These are phyloP conservation scores for Neospora caninum DNA, from an alignment of 169 alveolate species.

Conservation along the genomic window DNA sequence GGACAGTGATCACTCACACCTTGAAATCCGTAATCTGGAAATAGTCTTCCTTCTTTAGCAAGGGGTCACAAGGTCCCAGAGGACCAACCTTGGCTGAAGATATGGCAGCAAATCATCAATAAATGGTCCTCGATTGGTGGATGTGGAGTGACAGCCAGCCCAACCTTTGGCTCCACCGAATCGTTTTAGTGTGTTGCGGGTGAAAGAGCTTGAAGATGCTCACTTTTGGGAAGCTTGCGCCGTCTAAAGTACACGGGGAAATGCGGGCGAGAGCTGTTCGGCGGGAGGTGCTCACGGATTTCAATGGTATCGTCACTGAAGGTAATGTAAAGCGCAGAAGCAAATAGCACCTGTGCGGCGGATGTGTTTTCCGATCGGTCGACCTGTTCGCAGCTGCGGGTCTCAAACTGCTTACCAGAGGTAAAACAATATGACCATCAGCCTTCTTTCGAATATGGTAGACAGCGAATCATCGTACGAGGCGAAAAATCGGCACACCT, in stretches of 20 bases:
- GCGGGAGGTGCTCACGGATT: constrained; percentile 5
- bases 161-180: neutral
- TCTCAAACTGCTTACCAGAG: neutral
- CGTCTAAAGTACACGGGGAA: constrained; percentile 44
- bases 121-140: neutral
- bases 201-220: neutral
- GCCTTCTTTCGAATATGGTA: constrained; percentile 20
- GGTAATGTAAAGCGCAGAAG: neutral
- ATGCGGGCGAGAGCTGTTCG: constrained; percentile 21
- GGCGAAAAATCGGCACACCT: constrained; percentile 48
- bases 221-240: neutral
- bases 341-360: neutral
- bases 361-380: neutral
- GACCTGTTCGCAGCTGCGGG: neutral
- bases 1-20: constrained; percentile 2
- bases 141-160: neutral
- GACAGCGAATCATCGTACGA: neutral
- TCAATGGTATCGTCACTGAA: constrained; percentile 43
- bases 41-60: neutral
- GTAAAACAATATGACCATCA: constrained; percentile 17
- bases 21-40: constrained; percentile 18
- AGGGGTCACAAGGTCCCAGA: neutral
- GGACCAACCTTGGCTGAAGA: constrained; percentile 11
- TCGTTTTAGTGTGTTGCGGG: neutral
- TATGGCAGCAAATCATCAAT: neutral